These are phyloP conservation scores for Dacryopinax primogenitus DNA, from an alignment of 768 basidiomycete genomes.

Conservation along the genomic window DNA sequence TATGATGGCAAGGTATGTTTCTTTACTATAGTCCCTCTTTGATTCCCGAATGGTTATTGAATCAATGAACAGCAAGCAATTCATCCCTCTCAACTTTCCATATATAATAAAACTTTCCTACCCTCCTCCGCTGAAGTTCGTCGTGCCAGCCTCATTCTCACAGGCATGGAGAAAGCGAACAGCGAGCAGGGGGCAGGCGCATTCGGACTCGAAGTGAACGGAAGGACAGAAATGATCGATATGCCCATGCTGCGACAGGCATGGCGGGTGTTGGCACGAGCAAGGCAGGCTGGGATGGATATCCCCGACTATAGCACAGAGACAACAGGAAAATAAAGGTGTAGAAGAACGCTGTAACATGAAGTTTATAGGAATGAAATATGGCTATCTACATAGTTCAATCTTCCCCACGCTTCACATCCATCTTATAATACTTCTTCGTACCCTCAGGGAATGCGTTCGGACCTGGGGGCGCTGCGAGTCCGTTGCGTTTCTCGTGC, in stretches of 20 bases:
- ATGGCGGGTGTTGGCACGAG: constrained; percentile 11
- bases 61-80: constrained; percentile 65
- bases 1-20: constrained; percentile 73
- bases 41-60: background rate
- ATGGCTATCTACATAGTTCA: background rate
- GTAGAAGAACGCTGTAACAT: too few relatives aligned
- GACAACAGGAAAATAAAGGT: too few relatives aligned
- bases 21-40: background rate
- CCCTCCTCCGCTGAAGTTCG: constrained; percentile 60
- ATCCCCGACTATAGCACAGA: too few relatives aligned
- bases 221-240: constrained; percentile 61
- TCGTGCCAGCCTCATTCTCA: constrained; percentile 61
- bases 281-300: background rate
- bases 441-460: constrained; percentile 2
- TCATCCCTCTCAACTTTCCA: constrained; percentile 70
- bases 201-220: constrained; percentile 49
- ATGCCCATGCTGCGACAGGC: constrained; percentile 83
- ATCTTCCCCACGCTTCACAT: background rate
- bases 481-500: constrained; percentile 13
- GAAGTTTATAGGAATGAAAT: too few relatives aligned
- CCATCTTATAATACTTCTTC: constrained; percentile 4
- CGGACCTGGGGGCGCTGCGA: constrained; percentile 11
- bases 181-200: constrained; percentile 43
- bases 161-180: constrained; percentile 49
- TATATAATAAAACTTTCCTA: constrained; percentile 66